A percentile compares a stretch with the other conserved stretches of the same genome.
Evolutionary conservation across 2,329 filamentous ascomycete species (phyloP).

Genomic region (Diaporthe velutina): DNA sequence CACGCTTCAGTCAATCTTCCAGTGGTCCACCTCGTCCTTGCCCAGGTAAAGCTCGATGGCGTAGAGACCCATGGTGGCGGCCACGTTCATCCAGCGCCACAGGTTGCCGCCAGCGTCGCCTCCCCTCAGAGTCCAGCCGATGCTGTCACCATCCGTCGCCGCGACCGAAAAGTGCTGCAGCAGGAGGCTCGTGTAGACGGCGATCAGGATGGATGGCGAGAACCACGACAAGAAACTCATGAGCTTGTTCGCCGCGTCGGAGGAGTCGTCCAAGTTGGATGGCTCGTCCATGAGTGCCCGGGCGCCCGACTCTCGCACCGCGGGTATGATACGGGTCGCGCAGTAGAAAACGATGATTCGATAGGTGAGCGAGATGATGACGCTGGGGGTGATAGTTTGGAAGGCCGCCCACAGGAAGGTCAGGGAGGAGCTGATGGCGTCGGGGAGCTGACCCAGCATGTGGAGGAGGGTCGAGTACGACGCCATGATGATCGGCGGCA

Average conservation of each 20-base stretch:
- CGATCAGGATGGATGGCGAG: slow-evolving; percentile 92
- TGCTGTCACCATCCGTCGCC: slow-evolving; percentile 65
- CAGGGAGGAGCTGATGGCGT: slow-evolving; percentile 84
- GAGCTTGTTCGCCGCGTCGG: slow-evolving; percentile 83
- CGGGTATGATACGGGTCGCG: slow-evolving; percentile 94
- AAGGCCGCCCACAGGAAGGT: slow-evolving; percentile 92
- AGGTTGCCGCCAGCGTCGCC: slow-evolving; percentile 86
- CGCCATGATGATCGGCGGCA: slow-evolving; percentile 98
- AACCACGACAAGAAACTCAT: slow-evolving; percentile 92
- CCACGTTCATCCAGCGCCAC: slow-evolving; percentile 95
- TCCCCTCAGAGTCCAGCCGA: slow-evolving; percentile 86
- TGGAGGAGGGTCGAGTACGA: slow-evolving; percentile 94
- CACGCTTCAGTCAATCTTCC: slow-evolving; percentile 85
- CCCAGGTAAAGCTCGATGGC: slow-evolving; percentile 91
- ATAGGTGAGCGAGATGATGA: slow-evolving; percentile 95
- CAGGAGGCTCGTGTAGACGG: slow-evolving; percentile 94
- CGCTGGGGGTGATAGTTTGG: slow-evolving; percentile 94
- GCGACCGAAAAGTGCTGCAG: slow-evolving; percentile 92
- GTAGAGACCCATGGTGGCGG: slow-evolving; percentile 89
- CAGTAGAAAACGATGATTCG: slow-evolving; percentile 96
- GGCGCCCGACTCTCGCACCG: slow-evolving; percentile 88
- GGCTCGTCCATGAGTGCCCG: slow-evolving; percentile 87
- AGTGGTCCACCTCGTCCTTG: slow-evolving; percentile 88
- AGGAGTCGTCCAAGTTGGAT: slow-evolving; percentile 77
- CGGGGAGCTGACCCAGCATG: slow-evolving; percentile 84